Base-by-base conservation (phyloP, 2,329 filamentous ascomycete species). In the Penicillium sp. region DNA sequence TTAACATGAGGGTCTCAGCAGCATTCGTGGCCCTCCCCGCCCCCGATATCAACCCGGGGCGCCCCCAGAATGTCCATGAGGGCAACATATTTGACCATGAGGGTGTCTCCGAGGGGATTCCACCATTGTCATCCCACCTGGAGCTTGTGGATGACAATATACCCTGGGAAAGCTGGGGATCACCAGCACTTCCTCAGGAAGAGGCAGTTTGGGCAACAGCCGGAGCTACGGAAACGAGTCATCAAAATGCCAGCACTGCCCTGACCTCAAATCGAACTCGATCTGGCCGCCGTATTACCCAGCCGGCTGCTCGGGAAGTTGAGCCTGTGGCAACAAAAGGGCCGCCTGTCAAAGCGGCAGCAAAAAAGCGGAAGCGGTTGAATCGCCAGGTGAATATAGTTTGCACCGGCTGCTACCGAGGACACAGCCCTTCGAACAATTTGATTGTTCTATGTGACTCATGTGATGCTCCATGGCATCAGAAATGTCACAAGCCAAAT, bases 371-470 rank as follows among this genome's bases (percentile, higher is more conserved):
- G 60, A 85, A 82, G 23, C 81, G 81, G 67, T 77, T 68, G 60
- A 69, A 74, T 61, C 78, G 74, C 62, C 84, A 76, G 50, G 65
- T 71, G 13, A 75, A 72, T 55, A 74, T 76, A 72, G 73, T 89
- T 33, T 94, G 90, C 77, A 87, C 86, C 65, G 82, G 84, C 61
- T 95, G 91, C 74, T 82, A 86, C 52, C 81, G 90, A 62, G 86
- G 88, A 10, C 83, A 88, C 62, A 90, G 88, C 67, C 87, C 88
- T 3, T 72, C 79, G n/a, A 85, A 79, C 64, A 94, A 94, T 75
- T 84, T 87, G 75, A 92, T 95, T 70, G 90, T 94, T 3, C 91
- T 92, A 72, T 95, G 91, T 76, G 89, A 93, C 73, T 86, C 86
- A 16, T 95, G 91, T 77, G 90, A 91, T 70, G 80, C 81, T 31